A percentile compares a stretch with the other conserved stretches of the same genome.
These are phyloP conservation scores for Rhododendron simsii DNA, from an alignment of 148 eudicot species.

Conservation along the genomic window DNA sequence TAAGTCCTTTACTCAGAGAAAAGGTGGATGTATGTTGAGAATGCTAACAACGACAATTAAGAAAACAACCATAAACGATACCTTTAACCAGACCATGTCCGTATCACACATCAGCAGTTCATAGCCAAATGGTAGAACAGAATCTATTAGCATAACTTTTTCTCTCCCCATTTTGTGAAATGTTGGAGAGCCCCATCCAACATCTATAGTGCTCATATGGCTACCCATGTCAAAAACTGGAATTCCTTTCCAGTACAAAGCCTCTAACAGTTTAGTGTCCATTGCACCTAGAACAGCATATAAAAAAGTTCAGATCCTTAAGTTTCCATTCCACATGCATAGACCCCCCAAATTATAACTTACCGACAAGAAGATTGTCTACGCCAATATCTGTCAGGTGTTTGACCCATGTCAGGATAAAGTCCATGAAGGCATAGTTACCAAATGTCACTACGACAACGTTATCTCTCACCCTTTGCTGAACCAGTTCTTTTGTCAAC, in stretches of 20 bases:
- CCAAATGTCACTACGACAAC: constrained; percentile 83
- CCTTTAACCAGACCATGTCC: constrained; percentile 99
- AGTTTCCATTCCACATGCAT: neutral
- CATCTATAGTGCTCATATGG: constrained; percentile 94
- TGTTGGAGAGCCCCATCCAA: constrained; percentile 94
- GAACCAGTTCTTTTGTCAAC: constrained; percentile 75
- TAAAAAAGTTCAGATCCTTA: neutral
- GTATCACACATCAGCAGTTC: constrained; percentile 98
- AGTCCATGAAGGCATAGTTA: constrained; percentile 96
- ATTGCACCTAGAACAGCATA: constrained; percentile 72
- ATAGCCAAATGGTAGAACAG: constrained; percentile 79
- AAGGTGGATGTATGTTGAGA: neutral
- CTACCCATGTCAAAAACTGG: constrained; percentile 99
- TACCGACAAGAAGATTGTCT: constrained; percentile 84
- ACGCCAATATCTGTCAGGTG: constrained; percentile 81
- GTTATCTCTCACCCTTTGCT: constrained; percentile 73
- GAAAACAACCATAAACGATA: constrained; percentile 18
- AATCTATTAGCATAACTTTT: constrained; percentile 79
- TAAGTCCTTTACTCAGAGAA: neutral
- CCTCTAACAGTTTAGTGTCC: constrained; percentile 91
- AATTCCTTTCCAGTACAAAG: constrained; percentile 89
- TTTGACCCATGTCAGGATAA: constrained; percentile 92
- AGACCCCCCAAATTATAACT: constrained; percentile 14
- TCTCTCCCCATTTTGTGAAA: constrained; percentile 99
- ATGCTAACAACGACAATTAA: neutral